A percentile compares a stretch with the other conserved stretches of the same genome.
Conservation (phyloP, 208 protist genomes). For the Acanthamoeba healyi region DNA sequence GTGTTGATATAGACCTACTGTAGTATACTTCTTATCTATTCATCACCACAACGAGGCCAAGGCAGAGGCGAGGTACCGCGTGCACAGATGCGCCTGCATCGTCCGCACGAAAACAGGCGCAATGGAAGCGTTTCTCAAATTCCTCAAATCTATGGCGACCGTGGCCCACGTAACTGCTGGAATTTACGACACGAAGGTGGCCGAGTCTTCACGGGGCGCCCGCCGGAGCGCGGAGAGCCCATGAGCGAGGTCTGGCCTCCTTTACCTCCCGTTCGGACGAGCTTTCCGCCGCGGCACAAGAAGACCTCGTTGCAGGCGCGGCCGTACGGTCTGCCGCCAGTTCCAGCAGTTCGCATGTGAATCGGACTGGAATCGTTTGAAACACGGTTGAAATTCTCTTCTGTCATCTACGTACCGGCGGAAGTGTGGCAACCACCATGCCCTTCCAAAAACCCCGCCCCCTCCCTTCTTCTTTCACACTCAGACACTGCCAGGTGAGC, state of each 20-base stretch:
- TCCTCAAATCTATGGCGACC: background rate
- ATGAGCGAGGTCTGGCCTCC: background rate
- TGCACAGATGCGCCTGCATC: background rate
- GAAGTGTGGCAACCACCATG: no score
- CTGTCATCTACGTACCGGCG: background rate
- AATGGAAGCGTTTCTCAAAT: background rate
- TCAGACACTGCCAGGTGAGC: no score
- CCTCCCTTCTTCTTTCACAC: no score
- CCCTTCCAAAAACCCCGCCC: no score
- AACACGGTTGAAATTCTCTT: constrained; percentile 65
- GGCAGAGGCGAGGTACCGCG: background rate
- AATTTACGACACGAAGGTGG: background rate
- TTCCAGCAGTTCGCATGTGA: background rate
- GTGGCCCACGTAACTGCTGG: background rate
- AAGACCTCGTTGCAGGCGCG: background rate
- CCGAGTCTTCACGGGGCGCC: background rate
- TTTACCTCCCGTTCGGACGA: background rate
- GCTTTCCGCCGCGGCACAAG: no score
- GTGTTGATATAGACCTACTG: background rate
- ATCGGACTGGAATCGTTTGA: constrained; percentile 17
- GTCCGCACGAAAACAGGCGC: no score
- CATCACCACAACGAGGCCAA: background rate
- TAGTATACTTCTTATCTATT: constrained; percentile 14
- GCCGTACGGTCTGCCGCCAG: background rate
- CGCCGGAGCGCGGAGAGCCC: background rate